Base-by-base conservation (phyloP, 768 basidiomycete genomes). In the Gelatoporia subvermispora region DNA sequence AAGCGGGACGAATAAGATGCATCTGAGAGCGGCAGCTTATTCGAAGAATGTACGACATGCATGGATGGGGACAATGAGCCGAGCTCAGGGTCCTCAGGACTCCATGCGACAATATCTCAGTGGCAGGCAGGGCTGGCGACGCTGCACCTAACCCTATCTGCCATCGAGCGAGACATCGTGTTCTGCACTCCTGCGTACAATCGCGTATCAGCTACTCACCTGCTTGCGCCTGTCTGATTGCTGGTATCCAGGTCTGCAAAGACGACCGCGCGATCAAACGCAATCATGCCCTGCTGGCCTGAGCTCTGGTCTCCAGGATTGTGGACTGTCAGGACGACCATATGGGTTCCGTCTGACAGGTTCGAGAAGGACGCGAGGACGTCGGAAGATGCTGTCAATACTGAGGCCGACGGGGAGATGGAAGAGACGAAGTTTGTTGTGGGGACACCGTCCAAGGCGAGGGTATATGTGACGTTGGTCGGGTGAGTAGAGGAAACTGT, bases 211-310 rank as follows among this genome's bases (percentile, higher is more conserved):
- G 28, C 28, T 13, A 46, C 53, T 35, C 38, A 51, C 53, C 47
- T 51, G 28, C 28, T 31, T 31, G 28, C 28, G 13, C 28, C 28
- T 31, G 28, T 31, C 5, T 31, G 7, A 13, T 31, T 48, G 24
- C 42, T 49, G 3, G 53, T 13, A 35, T 21, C 35, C 37, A 39
- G 35, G 15, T 41, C 28, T 5, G 28, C 28, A 31, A 31, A 28
- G 42, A 87, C 67, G 37, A 77, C 58, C 0, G 82, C 85, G 48
- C 70, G 68, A 53, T 84, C 77, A 61, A 89, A 85, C 18, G 65
- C 67, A 11, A 89, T 60, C 52, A 72, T 68, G 18, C 66, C 25
- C 16, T 41, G 45, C 34, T 45, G 44, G 20, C 48, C 52, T 21
- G 35, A 39, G 54, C 60, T 44, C 18, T 61, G 44, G 42, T 62